These are phyloP conservation scores for Malassezia caprae DNA, from an alignment of 1,284 basidiomycete genomes.

Conservation along the genomic window DNA sequence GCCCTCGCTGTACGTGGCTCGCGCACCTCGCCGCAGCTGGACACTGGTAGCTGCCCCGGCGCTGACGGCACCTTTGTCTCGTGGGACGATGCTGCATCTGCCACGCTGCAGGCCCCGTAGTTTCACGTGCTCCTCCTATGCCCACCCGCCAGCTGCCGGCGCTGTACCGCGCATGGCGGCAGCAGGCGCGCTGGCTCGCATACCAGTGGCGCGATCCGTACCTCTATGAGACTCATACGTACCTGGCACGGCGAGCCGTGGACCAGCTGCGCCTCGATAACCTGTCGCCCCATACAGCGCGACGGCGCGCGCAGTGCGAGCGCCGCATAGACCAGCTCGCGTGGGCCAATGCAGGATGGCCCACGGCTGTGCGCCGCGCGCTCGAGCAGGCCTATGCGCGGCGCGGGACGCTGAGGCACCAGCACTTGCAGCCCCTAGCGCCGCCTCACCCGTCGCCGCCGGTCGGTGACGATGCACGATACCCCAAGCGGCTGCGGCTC, in stretches of 20 bases:
- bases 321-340: conserved; percentile 4
- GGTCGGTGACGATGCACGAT: conserved; percentile 7
- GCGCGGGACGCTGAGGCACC: conserved; percentile 8
- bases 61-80: conserved; percentile 60
- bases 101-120: background rate
- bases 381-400: conserved; percentile 18
- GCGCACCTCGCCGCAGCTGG: conserved; percentile 50
- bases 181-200: conserved; percentile 16
- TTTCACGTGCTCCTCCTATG: background rate
- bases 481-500: conserved; percentile 5
- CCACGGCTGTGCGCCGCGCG: conserved; percentile 15
- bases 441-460: conserved; percentile 8
- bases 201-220: conserved; percentile 13
- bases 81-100: conserved; percentile 49
- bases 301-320: background rate
- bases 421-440: conserved; percentile 1
- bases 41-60: conserved; percentile 25
- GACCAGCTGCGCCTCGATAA: background rate
- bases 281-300: background rate
- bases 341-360: conserved; percentile 18
- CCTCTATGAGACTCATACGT: conserved; percentile 14
- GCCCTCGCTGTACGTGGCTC: conserved; percentile 50
- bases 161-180: conserved; percentile 11
- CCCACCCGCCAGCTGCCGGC: too few relatives aligned
- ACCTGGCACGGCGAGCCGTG: background rate